A percentile compares a stretch with the other conserved stretches of the same genome.
These are phyloP conservation scores for Xylariaceae sp. DNA, from an alignment of 2,329 filamentous ascomycete genomes.

Conservation along the genomic window DNA sequence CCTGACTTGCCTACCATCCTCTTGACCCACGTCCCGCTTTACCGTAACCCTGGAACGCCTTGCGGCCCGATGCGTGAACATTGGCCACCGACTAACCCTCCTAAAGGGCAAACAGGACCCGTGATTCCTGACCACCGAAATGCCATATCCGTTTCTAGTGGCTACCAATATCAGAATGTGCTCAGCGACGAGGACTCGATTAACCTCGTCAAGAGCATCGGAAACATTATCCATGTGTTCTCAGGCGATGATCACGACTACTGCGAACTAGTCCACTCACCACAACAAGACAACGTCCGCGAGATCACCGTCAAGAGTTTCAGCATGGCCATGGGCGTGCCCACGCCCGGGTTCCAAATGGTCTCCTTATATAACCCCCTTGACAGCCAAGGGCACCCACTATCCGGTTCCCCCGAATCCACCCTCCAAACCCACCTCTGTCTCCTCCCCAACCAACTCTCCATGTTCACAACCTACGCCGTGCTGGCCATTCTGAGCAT, in stretches of 20 bases:
- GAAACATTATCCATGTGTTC: constrained; percentile 80
- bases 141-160: constrained; percentile 68
- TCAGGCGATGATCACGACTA: constrained; percentile 98
- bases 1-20: constrained; percentile 79
- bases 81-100: constrained; percentile 64
- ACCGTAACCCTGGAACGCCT: constrained; percentile 72
- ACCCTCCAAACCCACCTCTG: constrained; percentile 89
- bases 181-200: constrained; percentile 71
- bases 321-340: constrained; percentile 94
- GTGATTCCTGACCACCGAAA: constrained; percentile 64
- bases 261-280: constrained; percentile 78
- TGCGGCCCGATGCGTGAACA: constrained; percentile 84
- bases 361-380: constrained; percentile 91
- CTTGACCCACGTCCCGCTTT: constrained; percentile 86
- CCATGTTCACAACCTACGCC: constrained; percentile 75
- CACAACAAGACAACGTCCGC: constrained; percentile 57
- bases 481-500: constrained; percentile 53
- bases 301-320: constrained; percentile 96
- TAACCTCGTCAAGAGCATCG: constrained; percentile 69
- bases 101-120: constrained; percentile 51
- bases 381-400: constrained; percentile 50
- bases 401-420: constrained; percentile 38
- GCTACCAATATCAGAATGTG: constrained; percentile 97
- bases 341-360: constrained; percentile 79
- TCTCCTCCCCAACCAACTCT: constrained; percentile 80